Conservation (phyloP, 495 filamentous ascomycete species). For the Aspergillus cavernicola region DNA sequence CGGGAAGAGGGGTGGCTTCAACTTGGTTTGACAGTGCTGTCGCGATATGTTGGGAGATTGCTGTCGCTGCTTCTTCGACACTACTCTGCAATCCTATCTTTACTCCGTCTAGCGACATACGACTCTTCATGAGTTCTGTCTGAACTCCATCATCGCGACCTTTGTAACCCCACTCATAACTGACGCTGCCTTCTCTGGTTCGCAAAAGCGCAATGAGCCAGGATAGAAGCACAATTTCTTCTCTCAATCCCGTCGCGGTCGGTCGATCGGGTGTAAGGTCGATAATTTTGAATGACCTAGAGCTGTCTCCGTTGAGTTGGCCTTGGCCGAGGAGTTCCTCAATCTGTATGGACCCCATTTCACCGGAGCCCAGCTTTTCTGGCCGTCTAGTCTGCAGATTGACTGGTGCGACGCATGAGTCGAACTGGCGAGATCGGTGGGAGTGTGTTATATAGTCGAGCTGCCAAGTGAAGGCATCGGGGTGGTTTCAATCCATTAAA, state of each 20-base stretch:
- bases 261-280: conserved; percentile 18
- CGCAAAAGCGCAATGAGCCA: conserved; percentile 42
- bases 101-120: conserved; percentile 22
- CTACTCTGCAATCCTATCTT: conserved; percentile 24
- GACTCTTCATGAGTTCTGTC: conserved; percentile 1
- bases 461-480: conserved; percentile 3
- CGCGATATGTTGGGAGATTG: conserved; percentile 22
- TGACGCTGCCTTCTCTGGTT: conserved; percentile 32
- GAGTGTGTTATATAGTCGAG: conserved; percentile 2
- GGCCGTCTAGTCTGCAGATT: not conserved
- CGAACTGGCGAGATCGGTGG: not conserved
- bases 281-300: conserved; percentile 17
- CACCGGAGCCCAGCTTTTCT: not conserved
- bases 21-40: not conserved
- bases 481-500: not conserved
- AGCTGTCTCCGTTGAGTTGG: conserved; percentile 5
- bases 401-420: not conserved
- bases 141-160: not conserved
- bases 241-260: conserved; percentile 27
- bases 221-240: conserved; percentile 39
- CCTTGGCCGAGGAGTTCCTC: conserved; percentile 11
- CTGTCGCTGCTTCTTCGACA: conserved; percentile 17
- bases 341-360: conserved; percentile 28
- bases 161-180: conserved; percentile 37
- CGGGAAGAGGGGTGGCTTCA: not conserved